A percentile compares a stretch with the other conserved stretches of the same genome.
Evolutionary conservation across 1,139 yeast species (phyloP).

Genomic region (Suhomyces panamericanus): DNA sequence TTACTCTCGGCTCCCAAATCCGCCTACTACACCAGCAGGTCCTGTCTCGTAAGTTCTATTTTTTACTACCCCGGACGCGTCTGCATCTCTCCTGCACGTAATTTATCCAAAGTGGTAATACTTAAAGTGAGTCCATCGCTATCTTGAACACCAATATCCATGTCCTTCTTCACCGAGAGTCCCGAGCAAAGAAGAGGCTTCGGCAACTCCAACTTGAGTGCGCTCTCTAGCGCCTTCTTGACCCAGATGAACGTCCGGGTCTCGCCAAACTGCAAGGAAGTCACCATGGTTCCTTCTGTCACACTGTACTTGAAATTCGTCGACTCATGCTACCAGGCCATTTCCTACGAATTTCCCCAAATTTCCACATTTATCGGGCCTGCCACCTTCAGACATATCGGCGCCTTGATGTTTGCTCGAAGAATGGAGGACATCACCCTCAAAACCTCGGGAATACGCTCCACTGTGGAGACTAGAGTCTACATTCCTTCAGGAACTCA

Average conservation of each 20-base stretch:
- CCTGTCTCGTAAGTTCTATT: not conserved
- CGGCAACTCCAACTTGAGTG: slow-evolving; percentile 8
- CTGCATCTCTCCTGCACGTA: not conserved
- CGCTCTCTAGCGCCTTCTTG: slow-evolving; percentile 6
- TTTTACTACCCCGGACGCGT: slow-evolving; percentile 3
- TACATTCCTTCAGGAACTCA: slow-evolving; percentile 9
- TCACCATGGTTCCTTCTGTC: slow-evolving; percentile 10
- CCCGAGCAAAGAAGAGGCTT: slow-evolving; percentile 2
- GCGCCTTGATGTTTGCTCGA: slow-evolving; percentile 11
- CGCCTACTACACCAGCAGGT: no score
- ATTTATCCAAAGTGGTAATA: not conserved
- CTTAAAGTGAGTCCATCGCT: not conserved
- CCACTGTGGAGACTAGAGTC: slow-evolving; percentile 10
- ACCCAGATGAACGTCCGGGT: slow-evolving; percentile 4
- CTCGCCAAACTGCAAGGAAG: slow-evolving; percentile 7
- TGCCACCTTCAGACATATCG: slow-evolving; percentile 9
- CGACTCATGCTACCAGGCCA: slow-evolving; percentile 8
- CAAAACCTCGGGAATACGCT: slow-evolving; percentile 10
- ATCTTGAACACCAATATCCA: not conserved
- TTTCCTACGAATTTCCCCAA: slow-evolving; percentile 7
- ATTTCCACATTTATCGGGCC: slow-evolving; percentile 9
- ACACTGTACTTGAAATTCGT: slow-evolving; percentile 9
- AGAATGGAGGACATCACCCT: slow-evolving; percentile 10
- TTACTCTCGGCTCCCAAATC: no score
- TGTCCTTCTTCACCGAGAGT: slow-evolving; percentile 3